Base-by-base conservation (phyloP, 352 stramenopile genomes). In the Globisporangium megalacanthum region DNA sequence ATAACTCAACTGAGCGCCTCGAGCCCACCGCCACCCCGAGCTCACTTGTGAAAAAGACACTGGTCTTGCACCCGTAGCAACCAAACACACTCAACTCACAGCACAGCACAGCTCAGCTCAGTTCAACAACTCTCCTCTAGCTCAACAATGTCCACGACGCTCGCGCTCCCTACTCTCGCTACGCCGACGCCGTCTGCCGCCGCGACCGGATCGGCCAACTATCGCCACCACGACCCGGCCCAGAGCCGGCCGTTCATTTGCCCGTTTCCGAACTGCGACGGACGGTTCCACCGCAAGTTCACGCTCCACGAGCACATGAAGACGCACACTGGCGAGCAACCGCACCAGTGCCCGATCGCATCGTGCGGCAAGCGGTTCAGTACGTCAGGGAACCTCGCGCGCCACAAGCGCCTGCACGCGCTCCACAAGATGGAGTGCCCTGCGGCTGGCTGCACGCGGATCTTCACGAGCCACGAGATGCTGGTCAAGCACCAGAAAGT, bases 291-390 rank as follows among this genome's bases (percentile, higher is more conserved):
- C 61, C 78, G 78, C 65, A 85, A 83, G 54, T 88, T 83, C 55
- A 88, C 79, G 47, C 62, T 86, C 52, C 81, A 72, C 42, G 77
- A 88, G 54, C 81, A 91, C 59, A 75, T 83, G 55, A 89, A 89
- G 69, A 91, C 79, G 46, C 81, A 91, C 67, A 88, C 79, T 49
- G 81, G 81, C 15, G 79, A 89, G 64, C 77, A 88, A 49, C 79
- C 82, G 4, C 75, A 89, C 50, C 25, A 58, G 31, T 79, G 70
- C 10, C 50, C 62, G 29, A 52, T 62, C 29, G 20, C 20, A 33
- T 57, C 54, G n/a, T 73, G 66, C 39, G 63, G 60, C 36, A 73
- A 73, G 56, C 64, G 66, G 37, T 73, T 73, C 42, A 72, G 49
- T n/a, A 72, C 65, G 8, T 66, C 65, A 0, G 65, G 65, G 36